A percentile compares a stretch with the other conserved stretches of the same genome.
Conservation (phyloP, 129 eudicot species). For the Centaurea solstitialis region DNA sequence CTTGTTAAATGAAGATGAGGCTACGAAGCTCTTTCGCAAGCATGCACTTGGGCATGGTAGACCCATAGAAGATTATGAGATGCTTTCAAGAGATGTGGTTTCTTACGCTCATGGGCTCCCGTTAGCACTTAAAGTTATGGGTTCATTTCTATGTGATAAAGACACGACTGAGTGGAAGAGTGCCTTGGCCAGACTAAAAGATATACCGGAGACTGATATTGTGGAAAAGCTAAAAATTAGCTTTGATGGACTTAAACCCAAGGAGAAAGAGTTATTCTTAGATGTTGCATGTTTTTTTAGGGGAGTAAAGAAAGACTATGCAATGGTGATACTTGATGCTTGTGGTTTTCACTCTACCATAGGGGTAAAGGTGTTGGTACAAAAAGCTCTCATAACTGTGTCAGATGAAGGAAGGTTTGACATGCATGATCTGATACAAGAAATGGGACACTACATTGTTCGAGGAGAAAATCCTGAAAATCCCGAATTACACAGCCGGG, state of each 20-base stretch:
- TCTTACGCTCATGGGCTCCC: slow-evolving; percentile 25
- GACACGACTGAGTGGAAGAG: slow-evolving; percentile 12
- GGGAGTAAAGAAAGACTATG: neutral
- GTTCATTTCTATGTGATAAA: slow-evolving; percentile 4
- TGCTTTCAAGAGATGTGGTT: slow-evolving; percentile 12
- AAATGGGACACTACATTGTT: slow-evolving; percentile 33
- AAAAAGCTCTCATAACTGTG: slow-evolving; percentile 8
- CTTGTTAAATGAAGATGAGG: slow-evolving; percentile 13
- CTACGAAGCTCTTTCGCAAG: slow-evolving; percentile 14
- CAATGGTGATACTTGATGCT: slow-evolving; percentile 18
- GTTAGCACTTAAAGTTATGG: slow-evolving; percentile 17
- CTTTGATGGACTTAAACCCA: slow-evolving; percentile 13
- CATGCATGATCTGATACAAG: slow-evolving; percentile 29
- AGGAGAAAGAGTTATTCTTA: slow-evolving; percentile 17
- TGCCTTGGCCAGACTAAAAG: slow-evolving; percentile 5
- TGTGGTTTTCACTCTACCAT: slow-evolving; percentile 19
- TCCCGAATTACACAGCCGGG: slow-evolving; percentile 18
- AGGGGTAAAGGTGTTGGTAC: slow-evolving; percentile 19
- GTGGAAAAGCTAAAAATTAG: slow-evolving; percentile 25
- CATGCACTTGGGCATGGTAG: neutral
- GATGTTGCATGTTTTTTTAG: slow-evolving; percentile 29
- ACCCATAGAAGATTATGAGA: neutral
- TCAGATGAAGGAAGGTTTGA: neutral
- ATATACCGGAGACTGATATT: slow-evolving; percentile 6
- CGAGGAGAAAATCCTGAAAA: slow-evolving; percentile 1